These are phyloP conservation scores for Aschersonia sp. DNA, from an alignment of 2,329 filamentous ascomycete species.

Conservation along the genomic window DNA sequence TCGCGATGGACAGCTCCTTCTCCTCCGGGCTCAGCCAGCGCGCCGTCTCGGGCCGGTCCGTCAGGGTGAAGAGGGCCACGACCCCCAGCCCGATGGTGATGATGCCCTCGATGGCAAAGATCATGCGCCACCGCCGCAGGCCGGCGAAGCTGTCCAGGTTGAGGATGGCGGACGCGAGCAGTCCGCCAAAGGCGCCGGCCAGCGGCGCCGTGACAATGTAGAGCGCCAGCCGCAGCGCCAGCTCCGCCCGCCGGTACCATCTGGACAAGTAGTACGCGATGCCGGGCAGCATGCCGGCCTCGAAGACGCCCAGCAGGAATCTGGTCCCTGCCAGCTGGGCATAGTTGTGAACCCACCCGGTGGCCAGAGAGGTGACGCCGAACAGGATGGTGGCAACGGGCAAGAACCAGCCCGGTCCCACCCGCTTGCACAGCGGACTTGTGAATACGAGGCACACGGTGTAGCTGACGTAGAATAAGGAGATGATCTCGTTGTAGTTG, in stretches of 20 bases:
- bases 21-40: conserved; percentile 51
- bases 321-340: conserved; percentile 42
- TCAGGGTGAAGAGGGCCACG: conserved; percentile 48
- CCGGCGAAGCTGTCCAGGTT: conserved; percentile 42
- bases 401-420: conserved; percentile 60
- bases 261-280: conserved; percentile 60
- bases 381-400: conserved; percentile 48
- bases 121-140: conserved; percentile 49
- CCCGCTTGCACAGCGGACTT: conserved; percentile 54
- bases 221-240: conserved; percentile 51
- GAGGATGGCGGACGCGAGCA: conserved; percentile 50
- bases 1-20: conserved; percentile 49
- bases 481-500: conserved; percentile 56
- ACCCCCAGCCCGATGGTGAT: conserved; percentile 38
- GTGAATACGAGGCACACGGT: conserved; percentile 58
- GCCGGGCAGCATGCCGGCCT: conserved; percentile 60
- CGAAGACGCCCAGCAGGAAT: conserved; percentile 54
- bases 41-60: conserved; percentile 54
- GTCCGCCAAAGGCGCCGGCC: conserved; percentile 56
- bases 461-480: conserved; percentile 59
- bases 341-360: conserved; percentile 46
- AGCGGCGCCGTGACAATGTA: conserved; percentile 60
- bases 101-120: conserved; percentile 57
- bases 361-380: conserved; percentile 47
- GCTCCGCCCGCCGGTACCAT: conserved; percentile 57